Evolutionary conservation across 1,284 basidiomycete genomes (phyloP), one percentile per base, ranked within the genome.

Genomic region (Sporisorium sorghi): DNA sequence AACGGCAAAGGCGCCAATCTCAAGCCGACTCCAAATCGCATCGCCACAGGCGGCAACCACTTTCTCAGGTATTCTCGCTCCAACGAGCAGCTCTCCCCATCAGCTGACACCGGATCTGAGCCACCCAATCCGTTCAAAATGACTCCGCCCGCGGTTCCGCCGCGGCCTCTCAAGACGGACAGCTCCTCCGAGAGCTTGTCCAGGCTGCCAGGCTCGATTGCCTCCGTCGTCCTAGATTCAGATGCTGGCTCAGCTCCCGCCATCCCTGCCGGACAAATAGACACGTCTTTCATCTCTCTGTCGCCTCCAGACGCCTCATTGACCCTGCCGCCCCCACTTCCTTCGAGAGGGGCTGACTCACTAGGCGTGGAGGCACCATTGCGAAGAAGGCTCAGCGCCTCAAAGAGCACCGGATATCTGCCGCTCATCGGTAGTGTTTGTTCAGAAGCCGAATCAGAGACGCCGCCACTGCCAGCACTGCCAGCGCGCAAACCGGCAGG

Each of bases 31-130:
- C 71, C 71, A 2, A 50, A 28, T n/a, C 71, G 65, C 30, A 50
- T 68, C 33, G 23, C 47, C 5, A 69, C 65, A 0, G 54, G 65
- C 3, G 40, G 60, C 23, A 39, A 35, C 10, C 71, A 73, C 23
- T 73, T 73, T 14, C 58, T 73, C 50, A 73, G 68, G 28, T 62
- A 69, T 28, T 73, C 71, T 23, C 53, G 71, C n/a, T 73, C 71
- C 11, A 73, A 73, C 39, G 71, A 68, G 50, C 65, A 64, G 49
- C 58, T 73, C 7, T 73, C 71, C 4, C 71, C 71, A 3, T 47
- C 57, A 3, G 53, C 43, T 9, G 59, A 55, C 9, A 24, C 19
- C 1, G 51, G 43, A 1, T 40, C 54, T 19, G 26, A 61, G n/a
- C 37, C 58, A 7, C 7, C 15, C 24, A 49, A 64, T n/a, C 43